Base-by-base conservation (phyloP, 1,139 yeast species). In the Nakaseomyces kungkrabaensis region DNA sequence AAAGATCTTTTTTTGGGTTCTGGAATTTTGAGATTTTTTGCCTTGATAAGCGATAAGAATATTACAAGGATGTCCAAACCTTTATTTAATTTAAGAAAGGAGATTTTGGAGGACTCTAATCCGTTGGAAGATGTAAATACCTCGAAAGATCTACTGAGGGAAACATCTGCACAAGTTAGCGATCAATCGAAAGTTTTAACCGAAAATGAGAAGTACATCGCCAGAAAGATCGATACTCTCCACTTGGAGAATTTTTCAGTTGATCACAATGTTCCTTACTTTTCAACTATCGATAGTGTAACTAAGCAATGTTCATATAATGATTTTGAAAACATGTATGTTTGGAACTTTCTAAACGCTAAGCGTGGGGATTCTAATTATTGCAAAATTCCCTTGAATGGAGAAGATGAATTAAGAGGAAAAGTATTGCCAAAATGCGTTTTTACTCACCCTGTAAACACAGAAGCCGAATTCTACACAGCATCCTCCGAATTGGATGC, bases 321-420 rank as follows among this genome's bases (percentile, higher is more conserved):
- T 4, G 74, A 80, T 24, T 71, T 69, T 29, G 67, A 72, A 11
- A 70, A 78, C 41, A 73, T 84, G 34, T 76, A 78, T 59, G 83
- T 84, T 4, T 89, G 95, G 92, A 73, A 79, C 50, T 85, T 82
- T 61, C 71, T 73, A n/a, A 41, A 41, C 49, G 77, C 88, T 0
- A 73, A 78, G 8, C 85, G 82, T 53, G 66, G 72, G 27, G 69
- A 76, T 4, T 88, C 94, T 0, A 71, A 78, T 36, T 78, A 83
- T 17, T 58, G 68, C 33, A 67, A 72, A 25, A 68, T 75, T 44
- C 72, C 76, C 22, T 56, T 71, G 17, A 68, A 70, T 42, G 25
- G 42, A 5, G 64, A 60, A 33, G 59, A 58, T 50, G 55, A 63
- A 26, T 2, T 25, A 7, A 59, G 59, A 27, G 52, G 61, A 45